Conservation (phyloP, 2,329 filamentous ascomycete genomes). For the Fusarium liriodendri region DNA sequence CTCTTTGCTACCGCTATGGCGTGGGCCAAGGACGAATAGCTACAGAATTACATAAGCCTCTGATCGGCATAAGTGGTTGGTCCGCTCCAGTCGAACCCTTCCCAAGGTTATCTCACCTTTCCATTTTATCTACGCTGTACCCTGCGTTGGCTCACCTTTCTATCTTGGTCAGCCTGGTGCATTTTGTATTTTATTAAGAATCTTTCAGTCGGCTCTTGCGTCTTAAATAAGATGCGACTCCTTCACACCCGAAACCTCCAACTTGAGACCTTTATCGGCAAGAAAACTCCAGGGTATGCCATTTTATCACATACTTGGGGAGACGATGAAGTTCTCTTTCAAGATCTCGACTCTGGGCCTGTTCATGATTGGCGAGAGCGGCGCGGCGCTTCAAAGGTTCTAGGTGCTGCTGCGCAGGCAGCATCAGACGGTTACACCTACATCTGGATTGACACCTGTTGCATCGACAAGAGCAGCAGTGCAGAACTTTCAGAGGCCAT, state of each 20-base stretch:
- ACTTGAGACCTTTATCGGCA: not conserved
- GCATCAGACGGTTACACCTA: not conserved
- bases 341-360: not conserved
- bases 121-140: not conserved
- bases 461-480: not conserved
- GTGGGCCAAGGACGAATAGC: not conserved
- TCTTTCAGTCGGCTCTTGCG: rapidly evolving
- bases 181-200: not conserved
- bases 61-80: too few species aligned
- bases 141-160: not conserved
- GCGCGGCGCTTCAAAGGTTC: not conserved
- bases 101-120: not conserved
- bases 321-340: not conserved
- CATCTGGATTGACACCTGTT: not conserved
- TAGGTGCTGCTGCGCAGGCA: not conserved
- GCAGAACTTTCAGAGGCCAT: not conserved
- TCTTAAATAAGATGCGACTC: not conserved
- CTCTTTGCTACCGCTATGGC: not conserved
- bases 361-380: not conserved
- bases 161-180: not conserved
- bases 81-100: too few species aligned
- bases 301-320: not conserved
- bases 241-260: not conserved
- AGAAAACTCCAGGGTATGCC: not conserved
- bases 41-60: not conserved